phyloP scores from a whole-genome alignment of 2,329 filamentous ascomycete species.

The Colletotrichum destructivum region DNA sequence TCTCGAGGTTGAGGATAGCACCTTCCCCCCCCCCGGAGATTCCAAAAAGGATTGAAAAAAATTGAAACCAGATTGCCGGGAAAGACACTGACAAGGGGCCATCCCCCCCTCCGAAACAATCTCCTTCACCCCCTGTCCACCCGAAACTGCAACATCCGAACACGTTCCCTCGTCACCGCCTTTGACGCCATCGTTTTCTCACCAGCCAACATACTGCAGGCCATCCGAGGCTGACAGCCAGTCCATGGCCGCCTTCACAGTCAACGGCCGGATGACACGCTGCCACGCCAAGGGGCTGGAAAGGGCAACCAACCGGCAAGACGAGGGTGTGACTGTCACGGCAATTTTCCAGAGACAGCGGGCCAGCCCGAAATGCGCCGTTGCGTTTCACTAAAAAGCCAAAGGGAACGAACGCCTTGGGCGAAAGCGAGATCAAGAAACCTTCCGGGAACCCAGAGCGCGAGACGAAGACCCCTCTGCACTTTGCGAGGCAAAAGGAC shows the following conservation, averaged over 20 bases:
- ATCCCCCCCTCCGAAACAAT: constrained; percentile 10
- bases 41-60: background rate
- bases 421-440: constrained; percentile 17
- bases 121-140: constrained; percentile 11
- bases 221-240: constrained; percentile 12
- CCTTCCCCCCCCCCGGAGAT: background rate
- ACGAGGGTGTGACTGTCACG: constrained; percentile 11
- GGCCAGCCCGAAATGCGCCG: constrained; percentile 19
- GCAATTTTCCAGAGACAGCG: constrained; percentile 15
- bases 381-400: constrained; percentile 3
- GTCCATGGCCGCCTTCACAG: background rate
- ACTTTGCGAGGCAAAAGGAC: background rate
- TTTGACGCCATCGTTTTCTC: constrained; percentile 22
- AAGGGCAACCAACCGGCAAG: constrained; percentile 6
- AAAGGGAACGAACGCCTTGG: constrained; percentile 4
- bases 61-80: constrained; percentile 34
- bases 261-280: background rate
- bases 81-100: constrained; percentile 18
- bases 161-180: constrained; percentile 30
- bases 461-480: background rate
- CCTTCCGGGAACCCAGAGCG: background rate
- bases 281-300: background rate
- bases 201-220: constrained; percentile 13
- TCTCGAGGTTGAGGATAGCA: background rate
- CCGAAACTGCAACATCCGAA: constrained; percentile 31